These are phyloP conservation scores for Termitomyces sp. DNA, from an alignment of 768 basidiomycete species.

Conservation along the genomic window DNA sequence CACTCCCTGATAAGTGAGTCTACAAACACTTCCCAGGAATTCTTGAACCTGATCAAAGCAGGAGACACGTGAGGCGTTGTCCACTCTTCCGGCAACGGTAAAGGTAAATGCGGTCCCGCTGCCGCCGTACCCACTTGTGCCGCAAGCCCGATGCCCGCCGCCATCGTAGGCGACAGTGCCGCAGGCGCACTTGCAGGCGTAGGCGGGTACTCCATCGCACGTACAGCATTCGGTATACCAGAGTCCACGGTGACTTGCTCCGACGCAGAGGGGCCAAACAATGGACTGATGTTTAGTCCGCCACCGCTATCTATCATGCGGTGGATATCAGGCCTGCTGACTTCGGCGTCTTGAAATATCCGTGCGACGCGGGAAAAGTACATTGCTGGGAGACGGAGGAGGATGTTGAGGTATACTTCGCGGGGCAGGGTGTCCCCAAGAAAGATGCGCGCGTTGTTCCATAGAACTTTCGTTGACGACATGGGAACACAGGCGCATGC, in stretches of 20 bases:
- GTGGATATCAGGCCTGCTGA: constrained; percentile 68
- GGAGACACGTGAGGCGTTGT: constrained; percentile 51
- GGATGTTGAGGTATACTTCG: constrained; percentile 23
- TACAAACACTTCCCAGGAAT: constrained; percentile 48
- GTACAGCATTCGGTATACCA: not conserved
- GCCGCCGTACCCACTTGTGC: constrained; percentile 20
- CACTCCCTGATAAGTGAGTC: constrained; percentile 67
- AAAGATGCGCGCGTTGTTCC: constrained; percentile 9
- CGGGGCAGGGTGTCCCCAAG: constrained; percentile 33
- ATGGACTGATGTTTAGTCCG: constrained; percentile 4
- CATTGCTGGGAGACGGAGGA: constrained; percentile 70
- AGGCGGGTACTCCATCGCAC: constrained; percentile 8
- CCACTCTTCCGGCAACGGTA: constrained; percentile 54
- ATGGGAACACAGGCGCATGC: constrained; percentile 1
- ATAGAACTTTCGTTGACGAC: constrained; percentile 1
- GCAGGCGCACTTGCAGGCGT: not conserved
- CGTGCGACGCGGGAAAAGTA: constrained; percentile 77
- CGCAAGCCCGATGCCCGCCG: constrained; percentile 21
- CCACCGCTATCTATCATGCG: constrained; percentile 32
- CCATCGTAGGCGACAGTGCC: constrained; percentile 17
- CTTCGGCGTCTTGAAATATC: constrained; percentile 73
- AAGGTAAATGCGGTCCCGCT: constrained; percentile 15
- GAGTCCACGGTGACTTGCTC: constrained; percentile 10
- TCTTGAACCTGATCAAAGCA: constrained; percentile 58
- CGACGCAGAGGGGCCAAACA: constrained; percentile 8